These are phyloP conservation scores for Acanthochlamys bracteata DNA, from an alignment of 106 monocot genomes.

Conservation along the genomic window DNA sequence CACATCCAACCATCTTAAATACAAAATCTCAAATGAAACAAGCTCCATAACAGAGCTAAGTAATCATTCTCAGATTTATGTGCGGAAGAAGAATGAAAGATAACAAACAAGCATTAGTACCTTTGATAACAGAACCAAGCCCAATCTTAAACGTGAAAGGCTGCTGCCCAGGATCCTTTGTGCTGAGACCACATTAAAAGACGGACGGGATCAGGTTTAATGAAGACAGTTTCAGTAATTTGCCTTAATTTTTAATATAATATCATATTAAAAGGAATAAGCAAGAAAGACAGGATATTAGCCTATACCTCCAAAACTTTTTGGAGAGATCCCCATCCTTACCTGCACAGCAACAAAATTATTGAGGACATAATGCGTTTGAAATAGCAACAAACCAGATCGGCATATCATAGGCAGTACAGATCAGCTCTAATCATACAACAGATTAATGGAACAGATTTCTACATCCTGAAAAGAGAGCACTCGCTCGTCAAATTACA, in stretches of 20 bases:
- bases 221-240: neutral
- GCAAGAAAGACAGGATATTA: neutral
- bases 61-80: neutral
- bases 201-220: slow-evolving; percentile 1
- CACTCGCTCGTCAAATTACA: too few species aligned
- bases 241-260: neutral
- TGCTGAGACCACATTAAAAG: slow-evolving; percentile 31
- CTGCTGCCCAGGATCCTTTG: slow-evolving; percentile 87
- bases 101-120: slow-evolving; percentile 18
- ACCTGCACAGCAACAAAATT: slow-evolving; percentile 33
- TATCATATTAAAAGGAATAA: neutral
- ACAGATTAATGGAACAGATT: too few species aligned
- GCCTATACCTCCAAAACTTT: slow-evolving; percentile 85
- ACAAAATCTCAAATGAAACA: neutral
- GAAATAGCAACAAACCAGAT: too few species aligned
- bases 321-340: slow-evolving; percentile 81
- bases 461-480: too few species aligned
- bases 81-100: too few species aligned
- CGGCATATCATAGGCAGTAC: neutral
- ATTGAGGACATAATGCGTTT: neutral
- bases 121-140: slow-evolving; percentile 80
- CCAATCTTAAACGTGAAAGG: slow-evolving; percentile 92
- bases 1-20: too few species aligned
- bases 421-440: too few species aligned
- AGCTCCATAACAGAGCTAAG: neutral